phyloP scores from a whole-genome alignment of 2,329 filamentous ascomycete species.

The Botrytis fabae region DNA sequence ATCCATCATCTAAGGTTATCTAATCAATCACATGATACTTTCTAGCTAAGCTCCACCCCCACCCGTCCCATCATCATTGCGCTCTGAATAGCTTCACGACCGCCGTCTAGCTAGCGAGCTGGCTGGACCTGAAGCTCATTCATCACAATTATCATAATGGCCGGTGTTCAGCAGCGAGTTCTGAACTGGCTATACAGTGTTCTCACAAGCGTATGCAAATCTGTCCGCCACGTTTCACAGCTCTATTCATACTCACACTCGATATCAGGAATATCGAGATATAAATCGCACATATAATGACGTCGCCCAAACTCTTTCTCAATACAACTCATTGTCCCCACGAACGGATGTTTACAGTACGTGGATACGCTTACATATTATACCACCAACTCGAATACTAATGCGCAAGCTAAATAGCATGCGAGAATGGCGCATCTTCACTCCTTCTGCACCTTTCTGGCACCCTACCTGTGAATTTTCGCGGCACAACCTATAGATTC shows the following conservation, averaged over 20 bases:
- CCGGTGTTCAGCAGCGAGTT: conserved; percentile 81
- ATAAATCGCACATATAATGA: conserved; percentile 92
- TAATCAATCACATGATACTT: not conserved
- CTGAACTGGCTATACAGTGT: conserved; percentile 96
- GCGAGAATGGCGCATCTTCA: conserved; percentile 82
- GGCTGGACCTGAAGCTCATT: conserved; percentile 23
- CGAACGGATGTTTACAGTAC: conserved; percentile 94
- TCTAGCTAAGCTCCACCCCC: not conserved
- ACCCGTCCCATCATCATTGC: not conserved
- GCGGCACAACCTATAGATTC: conserved; percentile 86
- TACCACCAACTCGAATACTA: not conserved
- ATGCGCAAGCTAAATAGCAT: conserved; percentile 57
- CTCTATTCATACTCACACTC: conserved; percentile 20
- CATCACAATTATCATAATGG: conserved; percentile 39
- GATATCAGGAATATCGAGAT: conserved; percentile 83
- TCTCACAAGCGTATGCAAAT: conserved; percentile 65
- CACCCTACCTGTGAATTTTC: conserved; percentile 87
- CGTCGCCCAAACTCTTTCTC: conserved; percentile 76
- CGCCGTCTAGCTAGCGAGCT: not conserved
- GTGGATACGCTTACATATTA: conserved; percentile 34
- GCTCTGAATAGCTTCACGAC: conserved; percentile 19
- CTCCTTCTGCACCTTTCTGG: conserved; percentile 84
- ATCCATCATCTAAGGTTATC: not conserved
- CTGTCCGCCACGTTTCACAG: not conserved
- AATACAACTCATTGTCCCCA: conserved; percentile 77